Evolutionary conservation across 2,329 filamentous ascomycete genomes (phyloP), one percentile per base, ranked within the genome.

Genomic region (Alternaria viburni): DNA sequence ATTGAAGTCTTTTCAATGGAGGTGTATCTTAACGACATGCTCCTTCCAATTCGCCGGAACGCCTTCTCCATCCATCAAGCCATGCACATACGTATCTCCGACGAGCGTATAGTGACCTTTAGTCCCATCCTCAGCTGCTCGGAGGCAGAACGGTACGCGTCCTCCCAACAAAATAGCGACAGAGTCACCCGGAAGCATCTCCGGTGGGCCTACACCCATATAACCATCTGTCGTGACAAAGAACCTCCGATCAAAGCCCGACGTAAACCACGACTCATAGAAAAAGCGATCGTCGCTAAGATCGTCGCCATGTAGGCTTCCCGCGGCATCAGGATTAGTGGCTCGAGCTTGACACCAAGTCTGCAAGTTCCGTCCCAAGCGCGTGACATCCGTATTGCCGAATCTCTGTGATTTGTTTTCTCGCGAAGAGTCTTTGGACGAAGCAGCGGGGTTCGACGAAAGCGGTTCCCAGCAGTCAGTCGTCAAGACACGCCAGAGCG

Each of bases 21-120:
- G 51, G 15, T 56, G 21, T 26, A 64, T 28, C 11, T 26, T 43
- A 13, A 45, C 26, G 10, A 26, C 28, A 6, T 51, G 23, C 6
- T 47, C 28, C 6, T 49, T 17, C 13, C 21, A 25, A 15, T 21
- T 21, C 7, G 15, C 12, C 1, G 15, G 21, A 4, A 64, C 47
- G 10, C 62, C 69, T 45, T 70, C 67, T 15, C 68, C 68, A 28
- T 71, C 62, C 70, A 73, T 73, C 3, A 69, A 50, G 0, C 63
- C 68, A 25, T 73, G 66, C 3, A 70, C 54, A 43, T 71, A 71
- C 0, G 57, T 49, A 36, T 71, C 60, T 3, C 68, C 69, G 1
- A 70, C 51, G 2, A 71, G 54, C 5, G 3, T 57, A 12, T 61
- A 50, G 15, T 50, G 44, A 10, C 21, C 52, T 15, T 3, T 10